Evolutionary conservation across 805 yeast genomes (phyloP).

Genomic region (Yamadazyma endophytica): DNA sequence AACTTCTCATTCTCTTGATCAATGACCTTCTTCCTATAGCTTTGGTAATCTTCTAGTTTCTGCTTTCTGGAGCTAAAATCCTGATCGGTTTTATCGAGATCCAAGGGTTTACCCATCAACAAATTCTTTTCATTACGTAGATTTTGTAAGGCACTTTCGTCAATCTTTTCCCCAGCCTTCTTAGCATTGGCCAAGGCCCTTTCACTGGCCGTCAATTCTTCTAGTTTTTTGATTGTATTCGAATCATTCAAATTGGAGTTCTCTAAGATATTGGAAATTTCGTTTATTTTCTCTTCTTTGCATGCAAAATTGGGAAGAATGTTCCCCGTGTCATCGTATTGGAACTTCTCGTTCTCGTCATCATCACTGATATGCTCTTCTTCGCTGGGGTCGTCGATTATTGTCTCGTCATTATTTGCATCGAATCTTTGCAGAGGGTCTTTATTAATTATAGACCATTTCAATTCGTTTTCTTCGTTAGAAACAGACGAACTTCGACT

Average conservation of each 20-base stretch:
- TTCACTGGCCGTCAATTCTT: conserved; percentile 54
- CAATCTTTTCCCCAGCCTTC: conserved; percentile 34
- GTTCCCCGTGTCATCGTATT: conserved; percentile 57
- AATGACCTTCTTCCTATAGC: conserved; percentile 55
- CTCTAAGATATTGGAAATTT: conserved; percentile 32
- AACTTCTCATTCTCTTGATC: conserved; percentile 47
- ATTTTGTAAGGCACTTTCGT: conserved; percentile 27
- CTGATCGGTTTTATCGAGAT: conserved; percentile 42
- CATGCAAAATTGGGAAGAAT: conserved; percentile 55
- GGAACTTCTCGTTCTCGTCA: conserved; percentile 53
- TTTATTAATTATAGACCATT: conserved; percentile 65
- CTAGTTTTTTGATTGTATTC: conserved; percentile 46
- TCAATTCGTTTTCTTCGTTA: conserved; percentile 40
- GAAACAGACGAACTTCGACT: conserved; percentile 32
- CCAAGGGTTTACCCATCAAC: conserved; percentile 41
- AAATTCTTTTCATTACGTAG: conserved; percentile 34
- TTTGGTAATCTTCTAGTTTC: conserved; percentile 53
- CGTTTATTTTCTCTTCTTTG: conserved; percentile 37
- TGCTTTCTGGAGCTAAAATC: conserved; percentile 45
- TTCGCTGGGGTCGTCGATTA: conserved; percentile 46
- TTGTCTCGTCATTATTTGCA: conserved; percentile 18
- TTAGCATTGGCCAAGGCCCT: conserved; percentile 57
- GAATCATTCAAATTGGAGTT: conserved; percentile 42
- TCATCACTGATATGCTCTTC: conserved; percentile 61
- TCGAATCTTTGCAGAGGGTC: conserved; percentile 64